Percentiles rank a stretch among this genome's conserved stretches.
phyloP scores from a whole-genome alignment of 2,329 filamentous ascomycete genomes.

The Penicillium janthinellum region DNA sequence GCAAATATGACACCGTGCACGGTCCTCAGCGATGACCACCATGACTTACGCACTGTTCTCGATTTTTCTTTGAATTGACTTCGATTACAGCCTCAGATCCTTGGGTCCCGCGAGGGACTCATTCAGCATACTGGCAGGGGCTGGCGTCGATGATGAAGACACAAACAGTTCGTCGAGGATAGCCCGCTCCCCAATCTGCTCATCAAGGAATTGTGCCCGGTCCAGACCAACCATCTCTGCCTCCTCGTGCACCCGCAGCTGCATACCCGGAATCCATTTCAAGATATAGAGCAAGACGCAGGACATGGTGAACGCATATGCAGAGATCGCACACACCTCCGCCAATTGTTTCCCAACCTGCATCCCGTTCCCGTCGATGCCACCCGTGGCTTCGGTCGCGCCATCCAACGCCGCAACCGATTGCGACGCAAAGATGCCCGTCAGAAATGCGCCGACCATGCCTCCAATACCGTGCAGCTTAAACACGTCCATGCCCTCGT shows the following conservation, averaged over 20 bases:
- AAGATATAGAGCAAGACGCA: conserved; percentile 55
- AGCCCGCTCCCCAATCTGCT: conserved; percentile 58
- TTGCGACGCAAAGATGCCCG: conserved; percentile 57
- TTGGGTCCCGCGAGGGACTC: conserved; percentile 3
- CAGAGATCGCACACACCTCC: conserved; percentile 57
- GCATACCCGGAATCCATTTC: conserved; percentile 58
- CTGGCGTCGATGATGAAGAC: conserved; percentile 15
- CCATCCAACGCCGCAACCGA: conserved; percentile 53
- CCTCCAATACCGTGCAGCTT: conserved; percentile 61
- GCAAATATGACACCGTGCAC: conserved; percentile 9
- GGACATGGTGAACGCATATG: conserved; percentile 56
- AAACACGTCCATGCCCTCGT: conserved; percentile 63
- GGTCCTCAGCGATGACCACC: neutral
- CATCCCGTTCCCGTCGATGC: conserved; percentile 58
- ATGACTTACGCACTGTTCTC: neutral
- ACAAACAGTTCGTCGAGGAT: conserved; percentile 31
- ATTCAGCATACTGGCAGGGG: conserved; percentile 16
- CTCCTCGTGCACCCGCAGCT: conserved; percentile 57
- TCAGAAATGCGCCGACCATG: conserved; percentile 60
- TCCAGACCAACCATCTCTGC: conserved; percentile 59
- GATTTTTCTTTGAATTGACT: neutral
- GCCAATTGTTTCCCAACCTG: conserved; percentile 60
- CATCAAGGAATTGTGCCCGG: conserved; percentile 58
- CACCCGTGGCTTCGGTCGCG: conserved; percentile 48
- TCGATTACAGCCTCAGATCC: conserved; percentile 1